Base-by-base conservation (phyloP, 768 basidiomycete species). In the Amanita jacksonii region DNA sequence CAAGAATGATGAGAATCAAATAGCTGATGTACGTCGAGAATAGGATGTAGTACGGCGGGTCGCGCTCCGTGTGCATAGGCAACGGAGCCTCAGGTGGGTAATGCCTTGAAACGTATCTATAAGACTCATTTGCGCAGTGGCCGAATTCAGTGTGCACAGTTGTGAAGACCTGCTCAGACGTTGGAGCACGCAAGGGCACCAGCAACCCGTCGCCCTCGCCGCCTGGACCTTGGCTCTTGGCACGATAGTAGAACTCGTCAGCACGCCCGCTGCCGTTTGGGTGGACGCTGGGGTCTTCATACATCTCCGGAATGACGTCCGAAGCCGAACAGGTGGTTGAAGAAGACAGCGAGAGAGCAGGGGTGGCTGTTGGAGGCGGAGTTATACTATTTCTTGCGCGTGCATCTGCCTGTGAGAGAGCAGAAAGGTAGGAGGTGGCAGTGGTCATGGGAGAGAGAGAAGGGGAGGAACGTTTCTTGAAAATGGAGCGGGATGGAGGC, bases 1-100 rank as follows among this genome's bases (percentile, higher is more conserved):
- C 96, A 37, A 99, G 64, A 51, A 78, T 72, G 52, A 98, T 94
- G 45, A 98, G 78, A 48, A 97, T 73, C 53, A 98, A 75, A 66
- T 94, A 98, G 67, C 85, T 84, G 62, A 94, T 72, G 60, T 97
- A 98, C 4, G 92, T 94, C 7, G 86, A 81, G 49, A 98, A 63
- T 33, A 97, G 73, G 55, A 96, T 82, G 63, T 91, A 92, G 59
- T 96, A 91, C 0, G 89, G 86, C 3, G 94, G 94, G 55, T 93
- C 89, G 51, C 83, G 77, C 49, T 87, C 82, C 45, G 75, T 63
- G 54, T 77, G 74, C 43, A 67, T 57, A 42, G 67, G 64, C 47
- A 85, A 57, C 1, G 73, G 63, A 5, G 66, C 59, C 10, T 72
- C 74, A 1, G 62, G 61, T 8, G 70, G 64, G 30, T 19, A 28